Evolutionary conservation across 768 basidiomycete species (phyloP), one percentile per base, ranked within the genome.

Genomic region (Thelephora ganbajun): DNA sequence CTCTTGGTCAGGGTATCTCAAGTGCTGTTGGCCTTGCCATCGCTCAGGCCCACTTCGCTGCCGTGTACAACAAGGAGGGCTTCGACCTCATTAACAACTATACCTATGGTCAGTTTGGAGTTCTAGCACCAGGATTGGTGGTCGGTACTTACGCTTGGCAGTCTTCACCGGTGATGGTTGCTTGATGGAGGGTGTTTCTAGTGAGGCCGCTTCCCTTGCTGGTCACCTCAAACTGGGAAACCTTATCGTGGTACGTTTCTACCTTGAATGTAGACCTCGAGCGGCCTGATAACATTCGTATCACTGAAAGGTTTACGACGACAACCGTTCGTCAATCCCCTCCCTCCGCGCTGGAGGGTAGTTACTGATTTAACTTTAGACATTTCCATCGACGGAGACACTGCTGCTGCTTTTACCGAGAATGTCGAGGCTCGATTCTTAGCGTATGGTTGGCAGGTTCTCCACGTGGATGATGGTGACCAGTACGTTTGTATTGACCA

Each of bases 301-400:
- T 35, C 45, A 23, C 42, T 41, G 39, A 6, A 45, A 87, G 86
- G 72, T 96, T 59, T 96, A 93, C 65, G 93, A 97, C 59, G 91
- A 96, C 68, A 96, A 97, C 69, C 85, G 87, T 90, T 64, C 59
- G 83, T 67, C 48, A 33, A 11, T 13, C 18, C 19, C 11, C 36
- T 14, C n/a, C 33, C 18, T n/a, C n/a, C n/a, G n/a, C 4, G 44
- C 33, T 7, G 14, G n/a, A 12, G 14, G 23, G 45, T 19, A 30
- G 20, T 46, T 35, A 19, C 43, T 50, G 44, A 47, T 41, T 41
- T 41, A 41, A 6, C 22, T 42, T 41, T 44, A 91, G 87, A 91
- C 64, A 97, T 97, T 63, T 89, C 93, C 53, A 96, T 97, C 57
- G 93, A 97, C 61, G 93, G 93, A 53, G 79, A 90, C 66, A 97